Evolutionary conservation across 106 monocot species (phyloP).

Genomic region (Dactylorhiza incarnata): DNA sequence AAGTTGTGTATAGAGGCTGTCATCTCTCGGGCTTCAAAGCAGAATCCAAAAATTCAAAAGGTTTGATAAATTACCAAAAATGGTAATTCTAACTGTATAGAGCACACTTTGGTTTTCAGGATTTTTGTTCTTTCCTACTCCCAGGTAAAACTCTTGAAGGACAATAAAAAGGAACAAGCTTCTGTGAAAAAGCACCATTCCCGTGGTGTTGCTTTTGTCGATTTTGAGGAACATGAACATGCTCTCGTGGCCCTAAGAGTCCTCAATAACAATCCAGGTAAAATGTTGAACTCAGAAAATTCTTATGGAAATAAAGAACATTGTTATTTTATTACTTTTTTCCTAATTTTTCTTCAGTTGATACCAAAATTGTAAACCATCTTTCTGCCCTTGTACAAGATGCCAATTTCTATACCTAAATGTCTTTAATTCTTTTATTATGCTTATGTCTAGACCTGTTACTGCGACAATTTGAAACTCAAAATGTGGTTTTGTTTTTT

Average conservation of each 20-base stretch:
- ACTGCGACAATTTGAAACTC: too few relatives aligned
- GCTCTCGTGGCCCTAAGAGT: constrained; percentile 93
- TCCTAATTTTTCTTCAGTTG: too few relatives aligned
- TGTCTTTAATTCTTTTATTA: too few relatives aligned
- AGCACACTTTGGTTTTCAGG: background rate
- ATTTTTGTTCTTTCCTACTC: constrained; percentile 5
- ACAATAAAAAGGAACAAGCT: constrained; percentile 62
- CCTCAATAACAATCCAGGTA: constrained; percentile 99
- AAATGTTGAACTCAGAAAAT: background rate
- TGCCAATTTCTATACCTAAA: too few relatives aligned
- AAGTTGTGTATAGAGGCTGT: constrained; percentile 72
- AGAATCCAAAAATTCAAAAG: constrained; percentile 80
- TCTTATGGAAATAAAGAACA: background rate
- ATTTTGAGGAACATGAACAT: constrained; percentile 93
- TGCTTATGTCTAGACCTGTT: too few relatives aligned
- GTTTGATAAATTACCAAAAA: constrained; percentile 18
- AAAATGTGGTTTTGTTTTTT: too few relatives aligned
- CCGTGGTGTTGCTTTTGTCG: constrained; percentile 92
- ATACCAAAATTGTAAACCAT: too few relatives aligned
- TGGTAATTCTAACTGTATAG: background rate
- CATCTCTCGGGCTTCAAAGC: constrained; percentile 79
- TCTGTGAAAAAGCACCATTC: constrained; percentile 31
- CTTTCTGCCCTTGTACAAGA: too few relatives aligned
- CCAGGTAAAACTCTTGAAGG: constrained; percentile 89
- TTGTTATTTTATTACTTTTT: too few relatives aligned